Evolutionary conservation across 2,329 filamentous ascomycete genomes (phyloP), one percentile per base, ranked within the genome.

Genomic region (Paracoccidioides brasiliensis): DNA sequence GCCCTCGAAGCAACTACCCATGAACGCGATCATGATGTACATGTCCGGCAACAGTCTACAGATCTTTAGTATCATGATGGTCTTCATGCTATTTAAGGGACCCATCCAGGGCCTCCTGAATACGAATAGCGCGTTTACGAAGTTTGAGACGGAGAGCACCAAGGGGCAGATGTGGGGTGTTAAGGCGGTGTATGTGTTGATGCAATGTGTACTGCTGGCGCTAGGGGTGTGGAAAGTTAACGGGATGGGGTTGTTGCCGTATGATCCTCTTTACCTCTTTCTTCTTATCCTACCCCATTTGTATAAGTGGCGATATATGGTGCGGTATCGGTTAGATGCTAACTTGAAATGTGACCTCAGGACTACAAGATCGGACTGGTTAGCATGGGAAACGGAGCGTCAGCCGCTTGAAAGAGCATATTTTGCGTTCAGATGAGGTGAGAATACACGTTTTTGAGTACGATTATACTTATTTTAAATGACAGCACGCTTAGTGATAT

Each of bases 41-140:
- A 98, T 98, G 93, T 94, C 91, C 37, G 93, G 93, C 66, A 98
- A 97, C 75, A 90, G 88, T 59, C 81, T 98, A 49, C 93, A 98
- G 70, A 97, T 98, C 62, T 98, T 98, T 77, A 94, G 87, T 73
- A 97, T 98, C 73, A 97, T 97, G 89, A 98, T 97, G 90, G 91
- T 97, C 15, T 90, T 91, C 66, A 97, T 96, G 86, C 84, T 95
- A 48, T 98, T 98, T 80, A 97, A 97, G 78, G 94, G 88, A 62
- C 93, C 93, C 8, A 80, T 98, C 58, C 82, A 88, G 71, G 93
- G 90, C 38, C 75, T 97, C 48, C 73, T 95, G 58, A 82, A 77
- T 62, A 91, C 91, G 50, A 90, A 93, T 67, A 81, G 84, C 66
- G 88, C 87, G n/a, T 97, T 98, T 70, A 82, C 88, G 67, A 85